Conservation (phyloP, 1,284 basidiomycete species). For the Boletellus deceptivus region DNA sequence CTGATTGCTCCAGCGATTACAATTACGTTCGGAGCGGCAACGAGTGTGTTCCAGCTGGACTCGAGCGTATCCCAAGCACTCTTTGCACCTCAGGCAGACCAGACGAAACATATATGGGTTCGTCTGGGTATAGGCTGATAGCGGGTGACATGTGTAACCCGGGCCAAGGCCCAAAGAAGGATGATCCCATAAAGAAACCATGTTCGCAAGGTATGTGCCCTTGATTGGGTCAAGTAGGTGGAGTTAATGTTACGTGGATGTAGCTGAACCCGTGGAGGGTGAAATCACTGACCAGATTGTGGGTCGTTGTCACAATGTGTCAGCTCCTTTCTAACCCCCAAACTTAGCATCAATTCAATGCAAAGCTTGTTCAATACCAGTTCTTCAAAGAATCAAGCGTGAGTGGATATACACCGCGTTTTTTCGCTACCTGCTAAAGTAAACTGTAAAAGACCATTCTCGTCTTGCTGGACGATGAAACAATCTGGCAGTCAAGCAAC, state of each 20-base stretch:
- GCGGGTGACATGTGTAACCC: conserved; percentile 88
- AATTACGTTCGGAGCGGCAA: conserved; percentile 77
- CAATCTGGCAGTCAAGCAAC: conserved; percentile 91
- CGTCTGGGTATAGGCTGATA: conserved; percentile 89
- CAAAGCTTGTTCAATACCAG: conserved; percentile 72
- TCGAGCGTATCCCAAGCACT: conserved; percentile 81
- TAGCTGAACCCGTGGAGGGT: conserved; percentile 75
- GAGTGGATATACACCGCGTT: conserved; percentile 17
- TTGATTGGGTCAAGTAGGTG: background rate
- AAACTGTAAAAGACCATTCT: conserved; percentile 66
- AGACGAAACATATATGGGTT: conserved; percentile 76
- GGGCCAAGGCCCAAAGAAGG: conserved; percentile 67
- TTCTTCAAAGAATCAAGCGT: conserved; percentile 81
- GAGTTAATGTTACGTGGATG: conserved; percentile 7
- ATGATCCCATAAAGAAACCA: conserved; percentile 66
- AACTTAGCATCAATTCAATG: conserved; percentile 67
- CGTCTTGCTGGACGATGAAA: conserved; percentile 73
- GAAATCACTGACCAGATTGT: conserved; percentile 69
- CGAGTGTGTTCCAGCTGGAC: conserved; percentile 79
- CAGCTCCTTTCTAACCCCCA: conserved; percentile 9
- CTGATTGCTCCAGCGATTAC: conserved; percentile 64
- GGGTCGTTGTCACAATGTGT: background rate
- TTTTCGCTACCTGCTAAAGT: conserved; percentile 7
- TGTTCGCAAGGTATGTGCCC: conserved; percentile 63
- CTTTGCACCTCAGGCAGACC: conserved; percentile 58